A percentile compares a stretch with the other conserved stretches of the same genome.
These are phyloP conservation scores for Pseudoscleropodium purum DNA, from an alignment of 225 moss, liverwort and hornwort genomes.

Conservation along the genomic window DNA sequence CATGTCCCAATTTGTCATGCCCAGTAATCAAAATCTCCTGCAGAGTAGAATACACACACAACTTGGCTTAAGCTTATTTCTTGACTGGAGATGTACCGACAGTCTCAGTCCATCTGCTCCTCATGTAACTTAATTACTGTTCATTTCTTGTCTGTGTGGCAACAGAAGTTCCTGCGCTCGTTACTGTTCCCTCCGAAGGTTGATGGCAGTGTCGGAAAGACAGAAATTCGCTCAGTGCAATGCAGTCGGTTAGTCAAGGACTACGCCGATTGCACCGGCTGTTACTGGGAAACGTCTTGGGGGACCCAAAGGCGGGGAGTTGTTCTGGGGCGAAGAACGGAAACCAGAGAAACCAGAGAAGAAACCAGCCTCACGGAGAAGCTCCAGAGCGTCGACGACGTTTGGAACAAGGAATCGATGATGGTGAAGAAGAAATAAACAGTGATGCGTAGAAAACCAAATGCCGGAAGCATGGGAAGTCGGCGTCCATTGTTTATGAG, in stretches of 20 bases:
- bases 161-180: slow-evolving; percentile 21
- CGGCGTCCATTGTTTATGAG: neutral
- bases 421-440: neutral
- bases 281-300: slow-evolving; percentile 13
- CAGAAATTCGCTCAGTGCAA: slow-evolving; percentile 5
- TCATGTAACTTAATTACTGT: neutral
- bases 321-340: slow-evolving; percentile 12
- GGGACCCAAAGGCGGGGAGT: slow-evolving; percentile 14
- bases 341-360: neutral
- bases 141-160: neutral
- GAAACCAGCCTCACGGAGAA: neutral
- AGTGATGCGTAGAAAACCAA: neutral
- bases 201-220: neutral
- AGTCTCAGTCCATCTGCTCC: neutral
- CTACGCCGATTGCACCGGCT: slow-evolving; percentile 17
- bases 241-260: slow-evolving; percentile 13
- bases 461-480: neutral
- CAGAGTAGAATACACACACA: neutral
- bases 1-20: neutral
- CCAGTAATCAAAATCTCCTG: neutral
- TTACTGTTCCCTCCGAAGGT: slow-evolving; percentile 9
- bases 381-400: neutral
- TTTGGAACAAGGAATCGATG: neutral
- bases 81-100: neutral
- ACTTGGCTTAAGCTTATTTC: neutral